Conservation (phyloP, 441 rosid genomes). For the Biscutella laevigata region DNA sequence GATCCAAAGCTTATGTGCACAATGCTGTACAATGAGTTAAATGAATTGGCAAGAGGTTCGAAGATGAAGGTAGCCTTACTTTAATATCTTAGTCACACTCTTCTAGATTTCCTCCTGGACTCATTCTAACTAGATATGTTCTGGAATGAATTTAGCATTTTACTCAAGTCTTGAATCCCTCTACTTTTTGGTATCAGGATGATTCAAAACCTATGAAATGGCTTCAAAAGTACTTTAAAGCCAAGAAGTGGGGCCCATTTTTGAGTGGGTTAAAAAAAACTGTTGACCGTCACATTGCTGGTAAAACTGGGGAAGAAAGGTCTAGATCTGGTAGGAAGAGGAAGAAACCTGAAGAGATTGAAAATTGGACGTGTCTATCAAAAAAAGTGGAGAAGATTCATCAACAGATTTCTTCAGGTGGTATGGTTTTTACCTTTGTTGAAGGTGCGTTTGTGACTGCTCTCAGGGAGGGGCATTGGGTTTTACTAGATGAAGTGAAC, state of each 20-base stretch:
- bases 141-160: slow-evolving; percentile 7
- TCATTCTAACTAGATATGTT: slow-evolving; percentile 8
- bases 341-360: slow-evolving; percentile 43
- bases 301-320: slow-evolving; percentile 22
- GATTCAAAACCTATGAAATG: slow-evolving; percentile 32
- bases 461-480: slow-evolving; percentile 87
- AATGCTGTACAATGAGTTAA: slow-evolving; percentile 70
- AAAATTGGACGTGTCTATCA: slow-evolving; percentile 52
- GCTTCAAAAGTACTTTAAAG: slow-evolving; percentile 38
- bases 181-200: slow-evolving; percentile 41
- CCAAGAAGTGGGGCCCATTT: slow-evolving; percentile 57
- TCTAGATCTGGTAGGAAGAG: slow-evolving; percentile 55
- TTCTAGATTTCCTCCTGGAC: slow-evolving; percentile 32
- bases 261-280: slow-evolving; percentile 43
- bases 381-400: slow-evolving; percentile 46
- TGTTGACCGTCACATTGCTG: slow-evolving; percentile 28
- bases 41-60: slow-evolving; percentile 46
- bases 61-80: slow-evolving; percentile 27
- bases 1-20: slow-evolving; percentile 63
- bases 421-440: slow-evolving; percentile 87
- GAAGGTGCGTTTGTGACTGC: slow-evolving; percentile 95
- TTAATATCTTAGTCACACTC: neutral
- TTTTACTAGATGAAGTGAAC: slow-evolving; percentile 97
- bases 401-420: slow-evolving; percentile 58
- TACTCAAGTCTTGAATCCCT: slow-evolving; percentile 19